These are phyloP conservation scores for Coniella vitis DNA, from an alignment of 2,329 filamentous ascomycete genomes.

Conservation along the genomic window DNA sequence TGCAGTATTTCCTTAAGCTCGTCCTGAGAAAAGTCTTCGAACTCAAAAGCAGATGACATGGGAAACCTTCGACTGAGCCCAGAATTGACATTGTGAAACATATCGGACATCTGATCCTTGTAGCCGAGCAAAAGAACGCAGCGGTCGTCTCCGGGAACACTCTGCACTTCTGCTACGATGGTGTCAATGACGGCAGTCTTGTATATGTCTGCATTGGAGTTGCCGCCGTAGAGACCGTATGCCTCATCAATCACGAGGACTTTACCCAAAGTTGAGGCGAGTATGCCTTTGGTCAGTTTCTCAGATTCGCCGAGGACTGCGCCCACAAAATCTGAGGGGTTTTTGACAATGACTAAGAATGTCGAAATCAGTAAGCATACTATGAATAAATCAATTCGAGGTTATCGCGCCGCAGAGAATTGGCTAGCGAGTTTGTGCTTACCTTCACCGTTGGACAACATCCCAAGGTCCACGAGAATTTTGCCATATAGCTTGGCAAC, in stretches of 20 bases:
- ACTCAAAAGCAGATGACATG: conserved; percentile 54
- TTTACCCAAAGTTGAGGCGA: conserved; percentile 61
- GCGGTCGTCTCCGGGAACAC: conserved; percentile 61
- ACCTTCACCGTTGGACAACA: conserved; percentile 64
- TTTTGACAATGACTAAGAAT: conserved; percentile 56
- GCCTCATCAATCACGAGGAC: conserved; percentile 77
- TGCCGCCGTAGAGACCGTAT: conserved; percentile 53
- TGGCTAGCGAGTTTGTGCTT: conserved; percentile 17
- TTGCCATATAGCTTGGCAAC: conserved; percentile 66
- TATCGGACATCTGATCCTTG: conserved; percentile 59
- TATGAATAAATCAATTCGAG: too few species aligned
- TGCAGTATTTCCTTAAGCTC: conserved; percentile 55
- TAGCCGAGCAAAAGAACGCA: conserved; percentile 69
- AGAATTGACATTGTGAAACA: conserved; percentile 70
- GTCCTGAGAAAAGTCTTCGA: conserved; percentile 58
- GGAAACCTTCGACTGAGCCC: conserved; percentile 62
- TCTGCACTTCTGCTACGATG: conserved; percentile 67
- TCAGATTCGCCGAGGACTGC: conserved; percentile 59
- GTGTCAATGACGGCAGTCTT: conserved; percentile 65
- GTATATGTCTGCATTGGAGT: conserved; percentile 33
- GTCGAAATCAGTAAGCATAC: neutral
- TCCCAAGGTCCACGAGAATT: conserved; percentile 60
- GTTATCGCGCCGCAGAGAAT: neutral
- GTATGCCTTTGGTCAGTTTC: conserved; percentile 62
- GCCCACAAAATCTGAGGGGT: conserved; percentile 68